Percentiles rank a stretch among this genome's conserved stretches.
Evolutionary conservation across 768 basidiomycete genomes (phyloP).

Genomic region (Suillus spraguei): DNA sequence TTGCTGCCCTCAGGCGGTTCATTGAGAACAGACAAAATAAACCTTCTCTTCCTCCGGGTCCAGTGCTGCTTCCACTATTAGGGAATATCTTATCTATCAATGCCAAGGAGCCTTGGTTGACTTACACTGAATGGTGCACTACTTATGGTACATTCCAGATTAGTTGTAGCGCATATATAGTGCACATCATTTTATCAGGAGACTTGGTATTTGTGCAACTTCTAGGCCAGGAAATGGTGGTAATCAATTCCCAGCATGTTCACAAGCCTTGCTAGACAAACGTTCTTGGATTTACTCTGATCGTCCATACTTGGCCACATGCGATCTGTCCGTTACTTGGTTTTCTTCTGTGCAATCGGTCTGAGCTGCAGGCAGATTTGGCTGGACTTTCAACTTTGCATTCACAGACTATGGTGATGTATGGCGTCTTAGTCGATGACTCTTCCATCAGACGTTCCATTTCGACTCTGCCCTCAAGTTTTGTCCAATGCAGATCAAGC

Average conservation of each 20-base stretch:
- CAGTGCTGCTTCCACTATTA: slow-evolving; percentile 5
- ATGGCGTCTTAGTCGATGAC: slow-evolving; percentile 33
- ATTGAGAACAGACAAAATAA: not conserved
- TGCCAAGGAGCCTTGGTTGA: slow-evolving; percentile 1
- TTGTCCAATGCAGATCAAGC: slow-evolving; percentile 28
- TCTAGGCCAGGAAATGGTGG: slow-evolving; percentile 4
- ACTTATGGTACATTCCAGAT: slow-evolving; percentile 16
- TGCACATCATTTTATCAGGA: not conserved
- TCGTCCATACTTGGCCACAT: slow-evolving; percentile 3
- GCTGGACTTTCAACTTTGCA: slow-evolving; percentile 6
- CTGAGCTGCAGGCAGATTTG: slow-evolving; percentile 6
- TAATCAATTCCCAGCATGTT: slow-evolving; percentile 4
- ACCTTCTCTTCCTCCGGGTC: slow-evolving; percentile 8
- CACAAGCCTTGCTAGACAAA: slow-evolving; percentile 10
- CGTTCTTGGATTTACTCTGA: slow-evolving; percentile 13
- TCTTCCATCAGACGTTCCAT: slow-evolving; percentile 42
- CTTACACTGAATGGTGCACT: slow-evolving; percentile 3
- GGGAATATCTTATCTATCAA: slow-evolving; percentile 2
- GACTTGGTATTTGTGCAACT: slow-evolving; percentile 7
- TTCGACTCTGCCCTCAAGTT: slow-evolving; percentile 28
- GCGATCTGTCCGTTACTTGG: not conserved
- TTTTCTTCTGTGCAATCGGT: not conserved
- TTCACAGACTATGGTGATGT: slow-evolving; percentile 5
- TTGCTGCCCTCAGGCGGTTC: not conserved
- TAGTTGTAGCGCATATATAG: not conserved